Evolutionary conservation across 2,329 filamentous ascomycete genomes (phyloP).

Genomic region (Ascochyta pisi): DNA sequence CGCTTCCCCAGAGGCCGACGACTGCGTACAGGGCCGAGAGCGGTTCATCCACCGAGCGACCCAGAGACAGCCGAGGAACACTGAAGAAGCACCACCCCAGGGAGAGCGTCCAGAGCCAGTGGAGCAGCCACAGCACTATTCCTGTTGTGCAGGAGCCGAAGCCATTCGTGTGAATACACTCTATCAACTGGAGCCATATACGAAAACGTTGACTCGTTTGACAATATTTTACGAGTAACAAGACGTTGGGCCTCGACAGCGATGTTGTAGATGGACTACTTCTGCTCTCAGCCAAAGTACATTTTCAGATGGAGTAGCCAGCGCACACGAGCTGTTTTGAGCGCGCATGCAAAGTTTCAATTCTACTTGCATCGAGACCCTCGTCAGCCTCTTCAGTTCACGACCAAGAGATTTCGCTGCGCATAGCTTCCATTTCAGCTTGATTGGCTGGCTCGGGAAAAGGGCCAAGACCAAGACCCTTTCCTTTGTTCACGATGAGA

Average conservation of each 20-base stretch:
- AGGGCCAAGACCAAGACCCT: not conserved
- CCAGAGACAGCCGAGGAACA: conserved; percentile 8
- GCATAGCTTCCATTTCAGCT: not conserved
- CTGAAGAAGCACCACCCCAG: conserved; percentile 16
- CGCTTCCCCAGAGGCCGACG: conserved; percentile 21
- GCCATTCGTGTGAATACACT: conserved; percentile 28
- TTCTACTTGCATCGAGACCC: too few relatives aligned
- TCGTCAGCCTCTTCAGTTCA: too few relatives aligned
- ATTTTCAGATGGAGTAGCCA: too few relatives aligned
- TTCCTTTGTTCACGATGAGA: conserved; percentile 3
- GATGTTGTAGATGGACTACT: too few relatives aligned
- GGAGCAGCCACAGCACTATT: conserved; percentile 24
- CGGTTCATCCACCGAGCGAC: conserved; percentile 18
- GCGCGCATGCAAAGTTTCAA: too few relatives aligned
- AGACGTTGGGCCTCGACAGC: too few relatives aligned
- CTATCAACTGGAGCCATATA: not conserved
- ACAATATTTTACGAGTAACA: too few relatives aligned
- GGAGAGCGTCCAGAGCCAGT: conserved; percentile 22
- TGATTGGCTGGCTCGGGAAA: not conserved
- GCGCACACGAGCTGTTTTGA: too few relatives aligned
- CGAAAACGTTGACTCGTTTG: too few relatives aligned
- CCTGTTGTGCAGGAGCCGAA: conserved; percentile 29
- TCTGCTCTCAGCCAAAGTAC: too few relatives aligned
- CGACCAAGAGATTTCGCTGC: too few relatives aligned
- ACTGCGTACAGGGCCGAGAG: conserved; percentile 21